phyloP scores from a whole-genome alignment of 1,284 basidiomycete species.

The Austropuccinia psidii region DNA sequence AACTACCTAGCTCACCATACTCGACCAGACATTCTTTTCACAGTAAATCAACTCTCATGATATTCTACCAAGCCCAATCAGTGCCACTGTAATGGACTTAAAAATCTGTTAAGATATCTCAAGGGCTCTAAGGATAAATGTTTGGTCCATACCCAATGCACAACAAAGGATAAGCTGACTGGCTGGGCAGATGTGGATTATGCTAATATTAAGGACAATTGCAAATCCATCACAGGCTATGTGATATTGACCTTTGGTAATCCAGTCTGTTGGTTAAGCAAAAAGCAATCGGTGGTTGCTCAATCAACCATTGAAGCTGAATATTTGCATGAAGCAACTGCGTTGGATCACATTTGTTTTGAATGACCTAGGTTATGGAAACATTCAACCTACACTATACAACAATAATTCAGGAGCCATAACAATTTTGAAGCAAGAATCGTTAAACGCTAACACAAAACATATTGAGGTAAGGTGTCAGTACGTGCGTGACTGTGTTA shows the following conservation, averaged over 20 bases:
- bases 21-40: background rate
- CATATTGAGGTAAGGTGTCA: conserved; percentile 28
- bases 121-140: background rate
- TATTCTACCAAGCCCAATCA: background rate
- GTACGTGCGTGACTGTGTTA: background rate
- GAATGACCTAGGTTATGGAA: background rate
- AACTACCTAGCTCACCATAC: conserved; percentile 2
- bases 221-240: background rate
- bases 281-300: conserved; percentile 1
- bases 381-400: background rate
- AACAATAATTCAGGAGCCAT: conserved; percentile 1
- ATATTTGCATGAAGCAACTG: background rate
- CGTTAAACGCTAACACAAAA: background rate
- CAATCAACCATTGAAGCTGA: conserved; percentile 6
- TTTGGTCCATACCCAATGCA: background rate
- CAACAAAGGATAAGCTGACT: background rate
- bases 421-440: background rate
- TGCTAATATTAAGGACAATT: background rate
- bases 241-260: background rate
- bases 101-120: background rate
- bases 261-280: background rate
- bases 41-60: background rate
- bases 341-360: background rate
- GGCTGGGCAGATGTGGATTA: conserved; percentile 12
- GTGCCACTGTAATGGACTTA: background rate